phyloP scores from a whole-genome alignment of 495 filamentous ascomycete genomes.

The Hypoxylon fuscum region DNA sequence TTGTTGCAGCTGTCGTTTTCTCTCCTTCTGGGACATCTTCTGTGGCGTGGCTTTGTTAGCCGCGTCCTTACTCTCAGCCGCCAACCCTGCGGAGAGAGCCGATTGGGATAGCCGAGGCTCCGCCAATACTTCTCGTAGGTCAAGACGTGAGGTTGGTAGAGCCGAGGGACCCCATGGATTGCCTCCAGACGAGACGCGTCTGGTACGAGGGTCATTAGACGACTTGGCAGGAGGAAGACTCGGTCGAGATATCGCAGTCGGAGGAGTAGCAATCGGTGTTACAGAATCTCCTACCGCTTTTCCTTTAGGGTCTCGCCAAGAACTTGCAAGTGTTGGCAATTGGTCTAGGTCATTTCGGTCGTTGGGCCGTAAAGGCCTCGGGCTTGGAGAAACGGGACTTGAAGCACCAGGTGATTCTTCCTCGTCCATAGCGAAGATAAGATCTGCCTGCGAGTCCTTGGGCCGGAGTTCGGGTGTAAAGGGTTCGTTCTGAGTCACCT shows the following conservation, averaged over 20 bases:
- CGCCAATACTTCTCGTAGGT: constrained; percentile 84
- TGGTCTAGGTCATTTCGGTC: constrained; percentile 33
- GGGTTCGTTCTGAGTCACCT: constrained; percentile 55
- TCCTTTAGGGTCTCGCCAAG: constrained; percentile 48
- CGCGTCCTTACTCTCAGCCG: constrained; percentile 58
- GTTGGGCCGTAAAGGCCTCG: not conserved
- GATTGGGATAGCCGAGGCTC: constrained; percentile 74
- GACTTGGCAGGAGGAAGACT: constrained; percentile 3
- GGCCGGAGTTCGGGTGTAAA: constrained; percentile 70
- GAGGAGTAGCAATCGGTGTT: constrained; percentile 11
- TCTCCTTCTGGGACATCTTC: constrained; percentile 88
- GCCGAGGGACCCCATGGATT: constrained; percentile 70
- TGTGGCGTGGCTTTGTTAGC: constrained; percentile 45
- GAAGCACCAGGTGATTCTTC: constrained; percentile 52
- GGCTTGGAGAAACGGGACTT: constrained; percentile 30
- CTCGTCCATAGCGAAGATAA: constrained; percentile 97
- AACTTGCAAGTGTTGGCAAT: constrained; percentile 24
- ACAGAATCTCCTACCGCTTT: constrained; percentile 42
- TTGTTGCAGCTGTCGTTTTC: constrained; percentile 77
- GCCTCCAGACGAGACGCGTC: constrained; percentile 34
- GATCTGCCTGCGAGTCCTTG: constrained; percentile 71
- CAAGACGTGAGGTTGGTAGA: constrained; percentile 69
- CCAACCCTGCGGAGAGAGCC: constrained; percentile 76
- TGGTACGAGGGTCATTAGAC: constrained; percentile 9
- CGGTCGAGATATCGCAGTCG: constrained; percentile 1